Evolutionary conservation across 495 filamentous ascomycete genomes (phyloP).

Genomic region (Cenococcum geophilum): DNA sequence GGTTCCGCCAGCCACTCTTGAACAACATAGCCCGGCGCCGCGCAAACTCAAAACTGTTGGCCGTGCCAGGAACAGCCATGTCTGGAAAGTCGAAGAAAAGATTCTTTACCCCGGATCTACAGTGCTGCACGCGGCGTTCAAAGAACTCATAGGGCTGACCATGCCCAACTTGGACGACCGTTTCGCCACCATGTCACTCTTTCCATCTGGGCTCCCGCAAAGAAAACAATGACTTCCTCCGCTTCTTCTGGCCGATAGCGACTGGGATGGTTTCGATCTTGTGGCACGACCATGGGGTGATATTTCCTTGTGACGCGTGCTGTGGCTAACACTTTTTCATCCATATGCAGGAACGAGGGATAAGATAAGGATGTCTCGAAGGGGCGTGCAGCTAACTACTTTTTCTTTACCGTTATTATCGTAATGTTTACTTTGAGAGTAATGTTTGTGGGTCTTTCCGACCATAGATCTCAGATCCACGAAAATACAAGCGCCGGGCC

Average conservation of each 20-base stretch:
- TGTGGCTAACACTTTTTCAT: not conserved
- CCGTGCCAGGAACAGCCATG: not conserved
- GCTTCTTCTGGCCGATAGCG: not conserved
- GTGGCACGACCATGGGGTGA: not conserved
- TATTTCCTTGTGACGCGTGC: not conserved
- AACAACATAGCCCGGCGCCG: not conserved
- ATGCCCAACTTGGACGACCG: not conserved
- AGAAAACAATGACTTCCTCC: not conserved
- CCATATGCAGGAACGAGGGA: conserved; percentile 50
- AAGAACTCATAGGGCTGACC: not conserved
- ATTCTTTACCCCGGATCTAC: conserved; percentile 7
- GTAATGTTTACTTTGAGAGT: not conserved
- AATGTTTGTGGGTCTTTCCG: not conserved
- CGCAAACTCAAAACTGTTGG: not conserved
- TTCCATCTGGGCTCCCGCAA: not conserved
- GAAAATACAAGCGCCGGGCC: conserved; percentile 23
- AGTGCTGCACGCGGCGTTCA: not conserved
- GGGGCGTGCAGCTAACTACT: conserved; percentile 38
- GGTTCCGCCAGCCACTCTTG: not conserved
- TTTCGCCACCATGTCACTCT: not conserved
- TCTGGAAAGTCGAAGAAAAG: not conserved
- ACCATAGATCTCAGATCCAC: conserved; percentile 13
- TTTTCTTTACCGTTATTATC: not conserved
- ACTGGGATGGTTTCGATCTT: not conserved
- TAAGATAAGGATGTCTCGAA: conserved; percentile 61